phyloP scores from a whole-genome alignment of 2,329 filamentous ascomycete species.

The Lanzia echinophila region DNA sequence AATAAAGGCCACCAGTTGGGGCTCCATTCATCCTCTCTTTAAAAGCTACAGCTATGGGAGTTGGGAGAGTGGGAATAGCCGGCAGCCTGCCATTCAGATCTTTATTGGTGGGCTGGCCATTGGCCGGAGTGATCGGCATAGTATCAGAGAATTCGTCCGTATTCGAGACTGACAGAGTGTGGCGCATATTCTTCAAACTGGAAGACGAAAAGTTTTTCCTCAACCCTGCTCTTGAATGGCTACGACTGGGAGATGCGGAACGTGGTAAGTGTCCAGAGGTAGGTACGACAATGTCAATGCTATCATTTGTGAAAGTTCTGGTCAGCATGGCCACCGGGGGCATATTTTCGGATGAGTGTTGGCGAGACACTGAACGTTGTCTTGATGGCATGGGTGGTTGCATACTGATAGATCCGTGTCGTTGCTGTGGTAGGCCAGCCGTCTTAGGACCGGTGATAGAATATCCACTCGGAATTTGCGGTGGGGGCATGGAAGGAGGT shows the following conservation, averaged over 20 bases:
- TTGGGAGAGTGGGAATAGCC: constrained; percentile 58
- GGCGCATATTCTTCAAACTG: constrained; percentile 63
- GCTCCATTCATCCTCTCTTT: constrained; percentile 49
- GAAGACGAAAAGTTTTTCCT: constrained; percentile 66
- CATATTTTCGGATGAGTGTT: constrained; percentile 23
- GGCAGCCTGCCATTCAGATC: constrained; percentile 43
- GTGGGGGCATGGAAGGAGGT: constrained; percentile 25
- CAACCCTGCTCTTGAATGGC: constrained; percentile 39
- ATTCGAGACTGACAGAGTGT: constrained; percentile 61
- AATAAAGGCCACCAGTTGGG: constrained; percentile 61
- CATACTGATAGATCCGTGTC: constrained; percentile 12
- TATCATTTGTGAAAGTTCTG: constrained; percentile 25
- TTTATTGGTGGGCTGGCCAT: constrained; percentile 27
- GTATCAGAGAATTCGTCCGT: constrained; percentile 54
- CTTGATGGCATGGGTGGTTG: constrained; percentile 22
- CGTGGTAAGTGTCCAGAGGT: constrained; percentile 29
- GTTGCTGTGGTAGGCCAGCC: constrained; percentile 20
- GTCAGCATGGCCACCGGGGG: constrained; percentile 30
- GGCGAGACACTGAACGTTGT: constrained; percentile 25
- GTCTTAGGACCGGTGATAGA: constrained; percentile 22
- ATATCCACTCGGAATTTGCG: constrained; percentile 16
- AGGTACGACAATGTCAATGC: constrained; percentile 30
- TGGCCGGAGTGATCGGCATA: constrained; percentile 65
- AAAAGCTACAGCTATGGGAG: constrained; percentile 58
- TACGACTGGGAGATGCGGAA: constrained; percentile 47